These are phyloP conservation scores for Lipomyces yamadae DNA, from an alignment of 805 yeast species.

Conservation along the genomic window DNA sequence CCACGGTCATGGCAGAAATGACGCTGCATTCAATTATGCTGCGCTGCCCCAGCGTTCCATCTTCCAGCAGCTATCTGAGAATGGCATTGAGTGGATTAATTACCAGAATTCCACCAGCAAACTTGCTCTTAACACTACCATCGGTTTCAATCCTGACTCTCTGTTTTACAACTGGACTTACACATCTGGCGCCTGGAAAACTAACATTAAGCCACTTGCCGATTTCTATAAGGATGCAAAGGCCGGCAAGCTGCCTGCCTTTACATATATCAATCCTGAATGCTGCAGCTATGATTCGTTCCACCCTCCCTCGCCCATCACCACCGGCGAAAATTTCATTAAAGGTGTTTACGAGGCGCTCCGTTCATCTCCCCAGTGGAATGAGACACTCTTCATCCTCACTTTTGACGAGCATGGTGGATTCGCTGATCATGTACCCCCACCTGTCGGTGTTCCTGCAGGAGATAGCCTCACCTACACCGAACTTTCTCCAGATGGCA, in stretches of 20 bases:
- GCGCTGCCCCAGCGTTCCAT: conserved; percentile 7
- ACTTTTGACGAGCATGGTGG: conserved; percentile 18
- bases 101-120: background rate
- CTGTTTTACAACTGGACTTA: conserved; percentile 5
- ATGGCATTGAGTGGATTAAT: background rate
- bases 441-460: conserved; percentile 13
- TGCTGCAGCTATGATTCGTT: conserved; percentile 9
- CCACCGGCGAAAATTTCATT: conserved; percentile 8
- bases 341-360: conserved; percentile 13
- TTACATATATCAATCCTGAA: conserved; percentile 15
- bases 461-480: conserved; percentile 9
- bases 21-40: background rate
- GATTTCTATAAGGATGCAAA: background rate
- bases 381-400: conserved; percentile 12
- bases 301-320: conserved; percentile 11
- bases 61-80: conserved; percentile 12
- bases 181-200: background rate
- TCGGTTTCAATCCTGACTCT: background rate
- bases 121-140: no score
- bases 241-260: conserved; percentile 13
- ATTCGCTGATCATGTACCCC: conserved; percentile 13
- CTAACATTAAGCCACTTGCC: conserved; percentile 1
- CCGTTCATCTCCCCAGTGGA: conserved; percentile 15
- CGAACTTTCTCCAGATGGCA: conserved; percentile 9
- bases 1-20: conserved; percentile 8